Evolutionary conservation across 2,329 filamentous ascomycete species (phyloP).

Genomic region (Diplodia scrobiculata): DNA sequence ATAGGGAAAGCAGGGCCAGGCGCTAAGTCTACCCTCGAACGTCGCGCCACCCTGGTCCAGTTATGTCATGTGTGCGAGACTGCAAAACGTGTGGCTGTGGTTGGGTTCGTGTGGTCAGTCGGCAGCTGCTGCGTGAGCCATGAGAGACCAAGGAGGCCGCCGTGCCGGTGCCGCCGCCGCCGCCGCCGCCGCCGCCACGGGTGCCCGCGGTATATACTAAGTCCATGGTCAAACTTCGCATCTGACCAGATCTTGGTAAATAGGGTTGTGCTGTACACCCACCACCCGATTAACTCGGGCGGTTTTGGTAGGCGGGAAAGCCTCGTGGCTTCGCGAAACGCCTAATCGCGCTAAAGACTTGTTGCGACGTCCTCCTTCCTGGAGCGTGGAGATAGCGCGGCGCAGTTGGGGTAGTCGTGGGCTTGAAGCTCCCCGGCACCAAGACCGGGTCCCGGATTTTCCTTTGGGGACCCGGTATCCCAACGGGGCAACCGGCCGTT

Average conservation of each 20-base stretch:
- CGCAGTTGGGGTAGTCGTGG: background rate
- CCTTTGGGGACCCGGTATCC: background rate
- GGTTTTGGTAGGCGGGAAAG: background rate
- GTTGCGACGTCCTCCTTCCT: too few relatives aligned
- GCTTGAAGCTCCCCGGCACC: background rate
- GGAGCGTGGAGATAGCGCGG: background rate
- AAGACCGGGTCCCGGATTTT: background rate
- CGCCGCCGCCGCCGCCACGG: background rate
- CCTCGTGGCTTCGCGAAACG: too few relatives aligned
- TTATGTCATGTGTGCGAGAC: slow-evolving; percentile 20
- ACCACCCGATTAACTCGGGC: background rate
- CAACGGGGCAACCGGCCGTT: background rate
- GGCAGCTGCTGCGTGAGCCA: background rate
- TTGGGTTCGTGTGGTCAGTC: background rate
- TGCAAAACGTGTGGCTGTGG: slow-evolving; percentile 14
- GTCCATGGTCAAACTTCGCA: slow-evolving; percentile 12
- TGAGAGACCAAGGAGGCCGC: background rate
- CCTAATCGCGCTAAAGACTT: too few relatives aligned
- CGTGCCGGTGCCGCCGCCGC: background rate
- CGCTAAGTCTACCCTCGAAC: slow-evolving; percentile 24
- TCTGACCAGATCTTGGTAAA: slow-evolving; percentile 13
- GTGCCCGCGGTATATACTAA: background rate
- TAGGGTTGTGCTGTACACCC: background rate
- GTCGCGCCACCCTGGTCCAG: slow-evolving; percentile 17
- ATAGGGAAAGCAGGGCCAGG: background rate